Conservation (phyloP, 805 yeast species). For the Teunomyces cretensis region DNA sequence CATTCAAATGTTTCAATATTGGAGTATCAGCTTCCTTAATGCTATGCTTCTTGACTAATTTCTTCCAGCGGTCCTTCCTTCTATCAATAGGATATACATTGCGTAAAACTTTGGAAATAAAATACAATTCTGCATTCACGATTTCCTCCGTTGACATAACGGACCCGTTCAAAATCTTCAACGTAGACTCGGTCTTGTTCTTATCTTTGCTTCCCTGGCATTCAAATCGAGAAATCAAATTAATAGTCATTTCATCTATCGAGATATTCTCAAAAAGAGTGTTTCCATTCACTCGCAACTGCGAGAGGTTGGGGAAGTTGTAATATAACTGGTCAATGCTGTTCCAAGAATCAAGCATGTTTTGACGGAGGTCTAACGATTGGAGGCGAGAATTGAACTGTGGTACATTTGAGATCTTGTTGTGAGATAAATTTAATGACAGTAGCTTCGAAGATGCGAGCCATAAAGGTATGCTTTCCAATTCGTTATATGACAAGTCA, state of each 20-base stretch:
- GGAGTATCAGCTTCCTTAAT: constrained; percentile 7
- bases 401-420: constrained; percentile 22
- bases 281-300: constrained; percentile 52
- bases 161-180: constrained; percentile 60
- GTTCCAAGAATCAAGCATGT: constrained; percentile 47
- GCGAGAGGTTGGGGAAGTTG: constrained; percentile 41
- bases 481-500: constrained; percentile 34
- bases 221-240: constrained; percentile 47
- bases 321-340: constrained; percentile 44
- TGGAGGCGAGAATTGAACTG: not conserved
- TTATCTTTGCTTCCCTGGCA: constrained; percentile 13
- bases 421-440: constrained; percentile 35
- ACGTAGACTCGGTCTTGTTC: constrained; percentile 10
- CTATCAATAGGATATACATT: constrained; percentile 13
- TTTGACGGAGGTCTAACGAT: constrained; percentile 52
- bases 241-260: constrained; percentile 31
- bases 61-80: constrained; percentile 39
- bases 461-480: constrained; percentile 28
- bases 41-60: constrained; percentile 38
- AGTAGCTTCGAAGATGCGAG: not conserved
- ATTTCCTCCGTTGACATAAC: constrained; percentile 47
- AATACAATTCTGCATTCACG: constrained; percentile 65
- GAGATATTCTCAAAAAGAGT: constrained; percentile 42
- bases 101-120: constrained; percentile 50
- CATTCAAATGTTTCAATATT: not conserved